Percentiles rank a stretch among this genome's conserved stretches.
Evolutionary conservation across 1,284 basidiomycete genomes (phyloP).

Genomic region (Macrocystidia cucumis): DNA sequence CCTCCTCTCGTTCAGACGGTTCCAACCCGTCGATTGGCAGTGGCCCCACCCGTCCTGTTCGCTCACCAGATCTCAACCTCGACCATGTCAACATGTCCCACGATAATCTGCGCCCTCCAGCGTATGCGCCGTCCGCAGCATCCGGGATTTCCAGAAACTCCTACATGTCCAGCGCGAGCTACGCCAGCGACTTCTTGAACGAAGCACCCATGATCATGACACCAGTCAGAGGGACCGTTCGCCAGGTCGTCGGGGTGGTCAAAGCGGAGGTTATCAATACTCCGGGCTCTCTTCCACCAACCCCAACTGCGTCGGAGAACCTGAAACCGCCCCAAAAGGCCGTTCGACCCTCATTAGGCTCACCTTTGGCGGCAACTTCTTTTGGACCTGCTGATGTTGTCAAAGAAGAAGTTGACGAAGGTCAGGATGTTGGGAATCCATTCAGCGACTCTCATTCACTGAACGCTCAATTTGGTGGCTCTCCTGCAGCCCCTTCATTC

Average conservation of each 20-base stretch:
- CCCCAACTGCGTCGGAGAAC: constrained; percentile 21
- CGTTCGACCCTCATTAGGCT: constrained; percentile 41
- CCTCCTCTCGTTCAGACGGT: constrained; percentile 21
- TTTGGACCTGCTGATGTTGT: constrained; percentile 65
- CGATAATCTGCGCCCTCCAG: constrained; percentile 35
- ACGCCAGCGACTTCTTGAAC: constrained; percentile 67
- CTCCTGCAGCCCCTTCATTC: constrained; percentile 32
- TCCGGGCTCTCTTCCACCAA: constrained; percentile 30
- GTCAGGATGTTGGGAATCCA: constrained; percentile 37
- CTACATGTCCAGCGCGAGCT: constrained; percentile 67
- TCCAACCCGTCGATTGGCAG: constrained; percentile 23
- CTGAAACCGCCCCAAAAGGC: constrained; percentile 28
- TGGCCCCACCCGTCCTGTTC: constrained; percentile 51
- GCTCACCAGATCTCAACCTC: constrained; percentile 54
- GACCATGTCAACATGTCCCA: constrained; percentile 55
- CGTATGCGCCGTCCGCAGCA: constrained; percentile 42
- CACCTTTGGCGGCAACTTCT: constrained; percentile 62
- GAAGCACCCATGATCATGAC: constrained; percentile 79
- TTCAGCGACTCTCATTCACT: constrained; percentile 56
- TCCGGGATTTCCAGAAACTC: constrained; percentile 60
- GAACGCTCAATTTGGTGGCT: constrained; percentile 25
- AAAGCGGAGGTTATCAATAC: constrained; percentile 73
- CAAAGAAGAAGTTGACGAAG: constrained; percentile 41
- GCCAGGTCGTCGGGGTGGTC: constrained; percentile 67
- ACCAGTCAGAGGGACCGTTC: constrained; percentile 51